Conservation (phyloP, 1,284 basidiomycete genomes). For the Heliocybe sulcata region DNA sequence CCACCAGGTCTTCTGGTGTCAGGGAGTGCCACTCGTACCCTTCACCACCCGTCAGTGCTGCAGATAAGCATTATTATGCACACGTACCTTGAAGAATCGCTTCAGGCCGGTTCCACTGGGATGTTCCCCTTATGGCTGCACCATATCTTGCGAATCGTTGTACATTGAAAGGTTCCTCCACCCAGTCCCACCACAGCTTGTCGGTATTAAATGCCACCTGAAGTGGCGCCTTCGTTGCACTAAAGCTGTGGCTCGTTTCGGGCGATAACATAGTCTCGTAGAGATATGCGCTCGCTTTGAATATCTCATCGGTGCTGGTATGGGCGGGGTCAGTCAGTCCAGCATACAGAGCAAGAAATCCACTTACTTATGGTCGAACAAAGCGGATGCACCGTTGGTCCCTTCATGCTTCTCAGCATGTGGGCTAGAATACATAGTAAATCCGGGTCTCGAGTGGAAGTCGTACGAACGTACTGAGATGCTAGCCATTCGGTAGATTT, state of each 20-base stretch:
- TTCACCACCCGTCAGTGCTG: neutral
- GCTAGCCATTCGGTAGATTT: constrained; percentile 13
- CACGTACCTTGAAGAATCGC: constrained; percentile 28
- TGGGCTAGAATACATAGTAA: neutral
- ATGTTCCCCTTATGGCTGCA: constrained; percentile 17
- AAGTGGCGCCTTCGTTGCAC: constrained; percentile 17
- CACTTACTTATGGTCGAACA: constrained; percentile 16
- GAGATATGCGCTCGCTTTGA: constrained; percentile 18
- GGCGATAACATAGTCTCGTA: constrained; percentile 19
- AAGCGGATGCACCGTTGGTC: constrained; percentile 16
- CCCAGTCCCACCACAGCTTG: constrained; percentile 16
- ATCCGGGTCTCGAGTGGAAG: neutral
- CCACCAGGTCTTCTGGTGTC: constrained; percentile 6
- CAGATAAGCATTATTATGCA: constrained; percentile 11
- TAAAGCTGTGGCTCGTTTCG: constrained; percentile 11
- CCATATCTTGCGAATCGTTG: constrained; percentile 15
- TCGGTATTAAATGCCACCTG: constrained; percentile 16
- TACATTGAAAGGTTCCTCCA: constrained; percentile 16
- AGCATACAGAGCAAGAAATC: neutral
- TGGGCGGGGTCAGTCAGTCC: neutral
- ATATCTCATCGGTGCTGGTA: constrained; percentile 16
- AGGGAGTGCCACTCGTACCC: neutral
- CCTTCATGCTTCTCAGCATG: constrained; percentile 16
- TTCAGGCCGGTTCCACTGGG: constrained; percentile 15
- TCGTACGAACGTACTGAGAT: neutral